Conservation (phyloP, 192 early-diverging fungal genomes). For the Coemansia guatemalensis region DNA sequence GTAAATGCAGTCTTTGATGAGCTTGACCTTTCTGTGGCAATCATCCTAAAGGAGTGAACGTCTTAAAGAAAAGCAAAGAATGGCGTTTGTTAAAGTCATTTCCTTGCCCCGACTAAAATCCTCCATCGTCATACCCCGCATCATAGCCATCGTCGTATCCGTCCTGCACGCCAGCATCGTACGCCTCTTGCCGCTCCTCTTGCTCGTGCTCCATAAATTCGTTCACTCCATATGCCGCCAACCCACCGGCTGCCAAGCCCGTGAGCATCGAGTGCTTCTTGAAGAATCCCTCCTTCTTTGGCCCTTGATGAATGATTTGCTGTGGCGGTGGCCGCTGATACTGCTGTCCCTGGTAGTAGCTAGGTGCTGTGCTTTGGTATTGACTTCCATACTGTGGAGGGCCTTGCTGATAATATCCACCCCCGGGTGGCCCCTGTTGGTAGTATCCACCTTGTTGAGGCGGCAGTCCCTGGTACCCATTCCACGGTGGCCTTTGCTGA, state of each 20-base stretch:
- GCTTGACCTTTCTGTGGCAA: background rate
- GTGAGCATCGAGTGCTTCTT: constrained; percentile 30
- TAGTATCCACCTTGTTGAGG: constrained; percentile 9
- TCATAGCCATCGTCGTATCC: constrained; percentile 21
- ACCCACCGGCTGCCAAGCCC: constrained; percentile 31
- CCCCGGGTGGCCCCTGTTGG: constrained; percentile 21
- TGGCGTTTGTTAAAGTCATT: background rate
- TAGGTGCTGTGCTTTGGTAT: constrained; percentile 2
- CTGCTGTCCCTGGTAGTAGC: constrained; percentile 1
- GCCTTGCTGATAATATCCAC: constrained; percentile 4
- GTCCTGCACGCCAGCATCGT: background rate
- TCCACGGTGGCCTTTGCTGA: constrained; percentile 4
- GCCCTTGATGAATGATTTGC: constrained; percentile 1
- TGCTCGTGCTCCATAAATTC: constrained; percentile 41
- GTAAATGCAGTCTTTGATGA: background rate
- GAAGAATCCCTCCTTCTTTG: constrained; percentile 16
- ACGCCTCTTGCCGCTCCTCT: constrained; percentile 26
- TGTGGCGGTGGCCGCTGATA: constrained; percentile 20
- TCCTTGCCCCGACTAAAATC: no score
- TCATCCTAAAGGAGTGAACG: background rate
- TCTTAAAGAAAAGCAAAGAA: background rate
- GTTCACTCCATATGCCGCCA: constrained; percentile 24
- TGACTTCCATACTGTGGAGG: constrained; percentile 6
- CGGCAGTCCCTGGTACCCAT: background rate
- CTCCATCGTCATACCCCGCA: constrained; percentile 27